These are phyloP conservation scores for Lachancea cidri DNA, from an alignment of 805 yeast species.

Conservation along the genomic window DNA sequence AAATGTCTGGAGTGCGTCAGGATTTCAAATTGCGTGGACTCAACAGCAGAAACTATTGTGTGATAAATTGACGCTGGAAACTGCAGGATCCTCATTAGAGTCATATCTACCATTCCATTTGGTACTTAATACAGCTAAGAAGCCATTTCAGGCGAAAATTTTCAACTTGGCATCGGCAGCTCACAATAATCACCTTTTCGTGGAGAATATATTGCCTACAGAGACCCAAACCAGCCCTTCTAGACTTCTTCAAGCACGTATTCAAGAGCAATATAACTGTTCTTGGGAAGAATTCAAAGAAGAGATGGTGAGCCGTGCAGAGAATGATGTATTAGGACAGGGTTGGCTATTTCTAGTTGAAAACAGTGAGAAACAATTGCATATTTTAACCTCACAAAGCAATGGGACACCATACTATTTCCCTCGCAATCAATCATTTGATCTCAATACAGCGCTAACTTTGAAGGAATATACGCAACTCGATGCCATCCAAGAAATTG, in stretches of 20 bases:
- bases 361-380: conserved; percentile 51
- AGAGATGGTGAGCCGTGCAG: conserved; percentile 46
- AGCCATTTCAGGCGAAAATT: conserved; percentile 55
- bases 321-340: conserved; percentile 43
- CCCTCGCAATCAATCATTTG: conserved; percentile 65
- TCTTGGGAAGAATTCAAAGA: conserved; percentile 47
- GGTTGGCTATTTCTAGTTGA: conserved; percentile 79
- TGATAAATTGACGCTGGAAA: conserved; percentile 53
- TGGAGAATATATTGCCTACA: conserved; percentile 45
- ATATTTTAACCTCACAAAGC: conserved; percentile 53
- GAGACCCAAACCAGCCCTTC: conserved; percentile 31
- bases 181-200: conserved; percentile 86
- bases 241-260: conserved; percentile 32
- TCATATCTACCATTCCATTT: conserved; percentile 70
- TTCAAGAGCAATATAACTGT: conserved; percentile 30
- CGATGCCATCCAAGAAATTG: conserved; percentile 38
- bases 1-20: conserved; percentile 36
- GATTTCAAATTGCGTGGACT: conserved; percentile 71
- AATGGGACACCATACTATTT: conserved; percentile 75
- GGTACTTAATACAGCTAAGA: conserved; percentile 58
- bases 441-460: conserved; percentile 67
- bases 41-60: conserved; percentile 69
- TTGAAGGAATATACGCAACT: conserved; percentile 48
- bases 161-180: conserved; percentile 89
- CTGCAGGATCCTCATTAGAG: conserved; percentile 78